phyloP scores from a whole-genome alignment of 805 yeast species.

The Clavispora phyllophila region DNA sequence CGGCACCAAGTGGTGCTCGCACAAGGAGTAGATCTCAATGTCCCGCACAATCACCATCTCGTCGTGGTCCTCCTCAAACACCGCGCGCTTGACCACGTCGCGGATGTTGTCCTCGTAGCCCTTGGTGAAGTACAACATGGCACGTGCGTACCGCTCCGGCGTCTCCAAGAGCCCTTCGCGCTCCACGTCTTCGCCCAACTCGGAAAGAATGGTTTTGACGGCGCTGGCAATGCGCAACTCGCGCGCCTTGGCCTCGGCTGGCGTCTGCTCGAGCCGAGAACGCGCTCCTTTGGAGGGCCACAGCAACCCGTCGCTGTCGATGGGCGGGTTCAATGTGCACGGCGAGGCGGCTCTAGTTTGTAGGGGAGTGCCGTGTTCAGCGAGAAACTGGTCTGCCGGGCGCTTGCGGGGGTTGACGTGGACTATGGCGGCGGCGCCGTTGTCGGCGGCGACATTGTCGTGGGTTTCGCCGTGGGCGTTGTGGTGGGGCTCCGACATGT shows the following conservation, averaged over 20 bases:
- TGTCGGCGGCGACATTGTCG: neutral
- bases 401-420: conserved; percentile 10
- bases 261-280: conserved; percentile 61
- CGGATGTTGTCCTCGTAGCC: conserved; percentile 94
- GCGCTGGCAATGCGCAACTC: conserved; percentile 80
- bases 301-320: conserved; percentile 84
- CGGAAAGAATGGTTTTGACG: conserved; percentile 68
- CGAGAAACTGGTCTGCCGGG: conserved; percentile 10
- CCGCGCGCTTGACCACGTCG: conserved; percentile 90
- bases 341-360: conserved; percentile 79
- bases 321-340: conserved; percentile 76
- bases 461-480: neutral
- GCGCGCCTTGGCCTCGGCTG: conserved; percentile 60
- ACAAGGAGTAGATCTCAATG: conserved; percentile 84
- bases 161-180: conserved; percentile 92
- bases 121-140: conserved; percentile 91
- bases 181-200: conserved; percentile 84
- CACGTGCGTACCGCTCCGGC: conserved; percentile 94
- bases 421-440: conserved; percentile 2
- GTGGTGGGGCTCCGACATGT: neutral
- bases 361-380: conserved; percentile 46
- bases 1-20: conserved; percentile 98
- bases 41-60: conserved; percentile 98
- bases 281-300: conserved; percentile 93
- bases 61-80: conserved; percentile 96